These are phyloP conservation scores for Bacidia rubella DNA, from an alignment of 495 filamentous ascomycete genomes.

Conservation along the genomic window DNA sequence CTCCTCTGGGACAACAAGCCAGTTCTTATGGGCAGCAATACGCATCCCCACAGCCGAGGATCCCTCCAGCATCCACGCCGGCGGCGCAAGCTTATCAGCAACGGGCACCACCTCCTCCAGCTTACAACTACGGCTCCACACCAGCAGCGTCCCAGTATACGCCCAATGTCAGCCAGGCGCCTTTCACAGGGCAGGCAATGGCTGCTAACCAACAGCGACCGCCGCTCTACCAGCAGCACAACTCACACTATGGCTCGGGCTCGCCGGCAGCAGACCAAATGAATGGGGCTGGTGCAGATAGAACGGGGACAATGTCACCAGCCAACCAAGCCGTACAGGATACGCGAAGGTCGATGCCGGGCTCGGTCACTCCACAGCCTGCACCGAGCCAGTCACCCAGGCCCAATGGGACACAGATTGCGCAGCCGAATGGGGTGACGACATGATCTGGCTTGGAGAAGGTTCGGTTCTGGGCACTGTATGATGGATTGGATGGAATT, in stretches of 20 bases:
- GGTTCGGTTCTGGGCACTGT: background rate
- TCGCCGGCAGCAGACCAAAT: constrained; percentile 23
- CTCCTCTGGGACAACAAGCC: constrained; percentile 24
- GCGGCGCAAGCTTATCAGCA: constrained; percentile 28
- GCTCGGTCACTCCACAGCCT: constrained; percentile 31
- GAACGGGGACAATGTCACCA: constrained; percentile 5
- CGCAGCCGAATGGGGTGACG: constrained; percentile 17
- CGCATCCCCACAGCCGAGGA: constrained; percentile 8
- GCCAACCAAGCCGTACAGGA: constrained; percentile 35
- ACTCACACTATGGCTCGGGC: constrained; percentile 19
- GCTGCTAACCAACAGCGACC: constrained; percentile 17
- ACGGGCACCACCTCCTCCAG: constrained; percentile 24
- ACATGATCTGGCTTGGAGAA: constrained; percentile 3
- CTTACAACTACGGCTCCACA: constrained; percentile 14
- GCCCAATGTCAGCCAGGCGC: constrained; percentile 24
- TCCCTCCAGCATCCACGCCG: constrained; percentile 18
- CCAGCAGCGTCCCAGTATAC: constrained; percentile 23
- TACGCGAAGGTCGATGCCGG: constrained; percentile 31
- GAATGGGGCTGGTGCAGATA: constrained; percentile 26
- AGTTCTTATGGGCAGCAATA: constrained; percentile 16
- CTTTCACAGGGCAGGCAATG: constrained; percentile 18
- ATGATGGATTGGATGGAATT: background rate
- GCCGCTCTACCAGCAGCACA: constrained; percentile 21
- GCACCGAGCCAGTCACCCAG: constrained; percentile 24
- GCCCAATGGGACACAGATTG: constrained; percentile 29